A percentile compares a stretch with the other conserved stretches of the same genome.
These are phyloP conservation scores for Botrytis elliptica DNA, from an alignment of 2,329 filamentous ascomycete genomes.

Conservation along the genomic window DNA sequence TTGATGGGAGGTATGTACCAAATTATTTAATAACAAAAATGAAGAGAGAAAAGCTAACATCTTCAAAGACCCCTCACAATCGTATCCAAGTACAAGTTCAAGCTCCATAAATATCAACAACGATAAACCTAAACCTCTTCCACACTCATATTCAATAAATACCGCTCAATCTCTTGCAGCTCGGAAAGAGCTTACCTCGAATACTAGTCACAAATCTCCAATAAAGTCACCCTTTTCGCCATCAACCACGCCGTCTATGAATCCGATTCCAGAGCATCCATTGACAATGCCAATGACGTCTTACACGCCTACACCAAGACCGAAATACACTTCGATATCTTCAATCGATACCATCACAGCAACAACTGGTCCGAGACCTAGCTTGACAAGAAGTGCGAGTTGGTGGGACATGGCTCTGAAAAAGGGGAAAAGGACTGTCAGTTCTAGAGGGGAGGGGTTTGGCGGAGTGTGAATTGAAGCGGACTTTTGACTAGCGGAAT, in stretches of 20 bases:
- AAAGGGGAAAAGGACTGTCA: neutral
- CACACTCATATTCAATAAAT: constrained; percentile 3
- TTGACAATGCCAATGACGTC: neutral
- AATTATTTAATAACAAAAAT: no score
- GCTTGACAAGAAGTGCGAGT: constrained; percentile 3
- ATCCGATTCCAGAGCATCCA: constrained; percentile 9
- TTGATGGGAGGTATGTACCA: neutral
- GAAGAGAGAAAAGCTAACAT: neutral
- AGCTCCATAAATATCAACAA: neutral
- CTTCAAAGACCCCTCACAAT: neutral
- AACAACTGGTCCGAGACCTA: constrained; percentile 3
- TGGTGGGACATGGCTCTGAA: constrained; percentile 8
- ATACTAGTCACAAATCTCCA: neutral
- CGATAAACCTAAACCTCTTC: constrained; percentile 1
- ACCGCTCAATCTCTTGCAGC: constrained; percentile 11
- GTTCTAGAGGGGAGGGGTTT: neutral
- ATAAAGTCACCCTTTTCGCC: neutral
- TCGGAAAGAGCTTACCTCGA: constrained; percentile 2
- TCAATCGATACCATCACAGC: constrained; percentile 3
- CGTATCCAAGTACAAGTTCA: neutral
- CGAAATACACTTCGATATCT: constrained; percentile 4
- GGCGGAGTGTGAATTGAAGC: neutral
- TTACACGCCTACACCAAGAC: neutral
- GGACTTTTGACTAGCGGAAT: neutral
- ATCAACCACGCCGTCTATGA: neutral